Evolutionary conservation across 345 rosid species (phyloP), one percentile per base, ranked within the genome.

Genomic region (Abelmoschus esculentus): DNA sequence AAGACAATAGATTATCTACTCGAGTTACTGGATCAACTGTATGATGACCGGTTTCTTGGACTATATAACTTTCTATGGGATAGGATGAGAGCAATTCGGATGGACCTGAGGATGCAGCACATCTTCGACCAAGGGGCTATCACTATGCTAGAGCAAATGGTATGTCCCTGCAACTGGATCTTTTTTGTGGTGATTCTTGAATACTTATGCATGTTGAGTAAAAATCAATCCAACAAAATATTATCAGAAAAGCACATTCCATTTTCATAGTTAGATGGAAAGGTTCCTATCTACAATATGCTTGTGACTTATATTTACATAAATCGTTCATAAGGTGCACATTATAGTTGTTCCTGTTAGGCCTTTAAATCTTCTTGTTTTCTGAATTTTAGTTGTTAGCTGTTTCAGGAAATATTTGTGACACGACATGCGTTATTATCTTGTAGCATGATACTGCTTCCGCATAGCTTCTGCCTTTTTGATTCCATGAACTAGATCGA

Each of bases 61-160:
- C 78, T 85, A 73, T 91, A 91, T 73, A 95, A 95, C 78, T 95
- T 95, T 74, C 79, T 95, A 67, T 95, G 99, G 99, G 99, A 95
- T 82, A 86, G 99, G 81, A 91, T 95, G 98, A 86, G 99, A 80
- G 96, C 97, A 56, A 81, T 91, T 63, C 85, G 98, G 58, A 90
- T 95, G 96, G 99, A 95, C 75, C 86, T 95, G 75, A 77, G 99
- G 80, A 95, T 91, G 98, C 98, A 91, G 72, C 99, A 95, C 77
- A 90, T 91, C 66, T 95, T 95, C 74, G 85, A 87, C 78, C 74
- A 70, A 74, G 90, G 83, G 74, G 89, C 98, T 66, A 86, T 90
- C 66, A 85, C 87, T 58, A 88, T 95, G 89, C 83, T 95, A 78
- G 99, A 95, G 81, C 93, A 91, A 86, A 95, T 95, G 98, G 99